Base-by-base conservation (phyloP, 1,284 basidiomycete genomes). In the Hypsizygus ulmarius region DNA sequence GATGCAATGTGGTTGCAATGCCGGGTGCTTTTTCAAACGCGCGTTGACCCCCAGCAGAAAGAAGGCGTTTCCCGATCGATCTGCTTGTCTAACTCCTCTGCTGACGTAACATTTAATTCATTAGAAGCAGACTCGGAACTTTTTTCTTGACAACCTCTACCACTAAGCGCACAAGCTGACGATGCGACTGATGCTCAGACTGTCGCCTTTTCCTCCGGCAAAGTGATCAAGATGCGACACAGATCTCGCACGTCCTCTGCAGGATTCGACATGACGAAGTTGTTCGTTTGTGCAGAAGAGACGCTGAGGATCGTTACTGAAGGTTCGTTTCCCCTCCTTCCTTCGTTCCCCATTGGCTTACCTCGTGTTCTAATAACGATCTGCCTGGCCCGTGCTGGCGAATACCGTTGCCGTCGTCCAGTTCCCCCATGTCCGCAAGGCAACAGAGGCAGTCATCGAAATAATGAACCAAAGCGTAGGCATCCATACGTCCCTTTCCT, bases 241-340 rank as follows among this genome's bases (percentile, higher is more conserved):
- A 73, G 91, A 30, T 87, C 95, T 0, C 75, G 87, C 39, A 97
- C 97, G 64, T 95, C 91, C 0, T 87, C 90, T 0, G 93, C 93
- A 0, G 95, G 95, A 1, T 94, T 92, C 45, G 94, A 98, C 60
- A 74, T 82, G 1, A 95, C 93, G 1, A 93, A 95, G 59, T 67
- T 97, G 11, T 97, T 97, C 69, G 88, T 97, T 44, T 94, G 95
- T 14, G 90, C 93, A 0, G 95, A 98, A 64, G 95, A 95, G 1
- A 97, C 94, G 0, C 70, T 97, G 18, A 95, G 95, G 0, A 91
- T 98, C 46, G 79, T 97, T 28, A 95, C 92, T 0, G 94, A 97
- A 76, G 84, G 87, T 85, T 50, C 9, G 67, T 43, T 39, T 7
- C 5, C 11, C 28, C 42, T n/a, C 32, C 28, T 28, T 16, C 21